These are phyloP conservation scores for Hemileia vastatrix DNA, from an alignment of 1,284 basidiomycete species.

Conservation along the genomic window DNA sequence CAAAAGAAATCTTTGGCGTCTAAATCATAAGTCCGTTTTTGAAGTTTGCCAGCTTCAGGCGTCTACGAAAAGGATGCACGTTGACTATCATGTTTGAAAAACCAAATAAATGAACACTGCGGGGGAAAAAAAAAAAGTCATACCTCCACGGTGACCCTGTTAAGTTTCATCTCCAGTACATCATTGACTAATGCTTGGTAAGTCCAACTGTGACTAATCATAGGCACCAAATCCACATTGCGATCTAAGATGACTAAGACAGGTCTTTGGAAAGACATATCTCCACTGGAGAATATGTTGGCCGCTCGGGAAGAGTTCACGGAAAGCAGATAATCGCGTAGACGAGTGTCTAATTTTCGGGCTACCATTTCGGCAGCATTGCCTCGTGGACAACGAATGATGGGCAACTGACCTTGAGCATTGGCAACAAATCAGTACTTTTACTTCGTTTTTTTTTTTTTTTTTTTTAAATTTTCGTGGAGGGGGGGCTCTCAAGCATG, in stretches of 20 bases:
- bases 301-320: slow-evolving; percentile 61
- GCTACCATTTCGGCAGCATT: slow-evolving; percentile 99
- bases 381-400: slow-evolving; percentile 86
- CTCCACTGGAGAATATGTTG: slow-evolving; percentile 16
- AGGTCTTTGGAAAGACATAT: slow-evolving; percentile 39
- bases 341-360: slow-evolving; percentile 82
- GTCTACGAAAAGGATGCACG: slow-evolving; percentile 37
- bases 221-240: slow-evolving; percentile 88
- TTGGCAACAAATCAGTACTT: slow-evolving; percentile 1
- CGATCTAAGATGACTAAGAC: slow-evolving; percentile 89
- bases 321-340: slow-evolving; percentile 83
- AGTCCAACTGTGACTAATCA: slow-evolving; percentile 96
- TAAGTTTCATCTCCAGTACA: slow-evolving; percentile 92
- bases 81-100: slow-evolving; percentile 4
- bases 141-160: slow-evolving; percentile 73
- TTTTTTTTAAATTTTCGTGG: no score
- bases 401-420: slow-evolving; percentile 71
- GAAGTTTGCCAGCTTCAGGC: slow-evolving; percentile 53
- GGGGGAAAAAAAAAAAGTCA: slow-evolving; percentile 21
- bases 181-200: slow-evolving; percentile 98
- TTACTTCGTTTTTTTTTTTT: neutral
- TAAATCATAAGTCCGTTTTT: slow-evolving; percentile 86
- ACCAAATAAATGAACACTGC: neutral
- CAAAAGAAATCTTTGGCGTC: slow-evolving; percentile 99
- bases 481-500: neutral